Evolutionary conservation across 352 stramenopile genomes (phyloP), one percentile per base, ranked within the genome.

Genomic region (Phytopythium montanum): DNA sequence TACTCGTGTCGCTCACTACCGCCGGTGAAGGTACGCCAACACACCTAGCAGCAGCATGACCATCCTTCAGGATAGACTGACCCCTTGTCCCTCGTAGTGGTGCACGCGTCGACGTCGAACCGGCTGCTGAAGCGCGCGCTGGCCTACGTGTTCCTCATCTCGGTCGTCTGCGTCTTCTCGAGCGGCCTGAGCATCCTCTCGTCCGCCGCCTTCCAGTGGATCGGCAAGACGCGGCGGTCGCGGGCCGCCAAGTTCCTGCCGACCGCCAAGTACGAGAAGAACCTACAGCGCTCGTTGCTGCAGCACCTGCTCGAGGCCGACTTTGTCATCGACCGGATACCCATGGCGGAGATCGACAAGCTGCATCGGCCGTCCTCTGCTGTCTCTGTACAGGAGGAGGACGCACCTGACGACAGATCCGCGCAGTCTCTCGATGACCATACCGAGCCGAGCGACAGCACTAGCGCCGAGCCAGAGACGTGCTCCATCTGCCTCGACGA

Each of bases 401-500:
- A 36, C 8, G 16, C 28, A 19, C 51, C 31, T 1, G 16, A 8
- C 51, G 33, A 56, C 19, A 31, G n/a, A 21, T 14, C 4, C 5
- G 42, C 51, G 2, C 13, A 16, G 7, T 45, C 51, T 3, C 51
- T 31, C 33, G 33, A 23, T 8, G 36, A 26, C 14, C 53, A 26
- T 3, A 19, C 53, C 19, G 34, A 48, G 10, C 50, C 53, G 3
- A 38, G 6, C n/a, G 53, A 50, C 53, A 59, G 38, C 53, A 14
- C 53, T 18, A 50, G 19, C 26, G 19, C 12, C 26, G 57, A 86
- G 4, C 50, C 65, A 1, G 80, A 88, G 61, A 70, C 65, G 21
- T 95, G 85, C 39, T 74, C 81, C 1, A 93, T 93, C 54, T 95
- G 85, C 52, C 56, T 95, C 38, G 82, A 93, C 25, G 81, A 92